Percentiles rank a stretch among this genome's conserved stretches.
These are phyloP conservation scores for Lepidium didymum DNA, from an alignment of 345 rosid genomes.

Conservation along the genomic window DNA sequence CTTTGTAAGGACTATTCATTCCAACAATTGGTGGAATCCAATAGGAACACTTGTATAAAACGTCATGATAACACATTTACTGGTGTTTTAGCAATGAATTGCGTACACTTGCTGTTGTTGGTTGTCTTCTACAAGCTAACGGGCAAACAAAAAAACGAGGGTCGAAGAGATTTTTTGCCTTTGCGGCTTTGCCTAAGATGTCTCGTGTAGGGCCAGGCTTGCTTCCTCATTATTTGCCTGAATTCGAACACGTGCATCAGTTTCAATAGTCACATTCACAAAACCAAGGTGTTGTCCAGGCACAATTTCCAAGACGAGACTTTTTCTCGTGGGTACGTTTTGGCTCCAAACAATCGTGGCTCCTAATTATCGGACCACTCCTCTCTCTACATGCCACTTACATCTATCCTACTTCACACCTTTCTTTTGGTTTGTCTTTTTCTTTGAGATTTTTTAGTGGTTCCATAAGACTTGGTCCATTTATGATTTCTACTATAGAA, in stretches of 20 bases:
- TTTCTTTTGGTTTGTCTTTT: neutral
- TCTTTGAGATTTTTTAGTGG: neutral
- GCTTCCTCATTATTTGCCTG: neutral
- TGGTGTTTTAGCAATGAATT: neutral
- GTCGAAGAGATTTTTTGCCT: neutral
- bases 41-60: neutral
- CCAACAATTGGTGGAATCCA: neutral
- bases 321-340: neutral
- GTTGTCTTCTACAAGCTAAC: neutral
- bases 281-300: neutral
- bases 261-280: neutral
- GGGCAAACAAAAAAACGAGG: neutral
- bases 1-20: neutral
- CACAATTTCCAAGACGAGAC: neutral
- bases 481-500: neutral
- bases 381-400: neutral
- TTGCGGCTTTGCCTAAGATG: neutral
- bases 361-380: neutral
- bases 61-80: neutral
- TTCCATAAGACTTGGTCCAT: neutral
- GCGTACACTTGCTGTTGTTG: neutral
- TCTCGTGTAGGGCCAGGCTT: neutral
- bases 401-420: neutral
- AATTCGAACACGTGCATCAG: neutral
- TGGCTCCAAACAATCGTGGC: neutral